These are phyloP conservation scores for Penicillium polonicum DNA, from an alignment of 2,329 filamentous ascomycete species.

Conservation along the genomic window DNA sequence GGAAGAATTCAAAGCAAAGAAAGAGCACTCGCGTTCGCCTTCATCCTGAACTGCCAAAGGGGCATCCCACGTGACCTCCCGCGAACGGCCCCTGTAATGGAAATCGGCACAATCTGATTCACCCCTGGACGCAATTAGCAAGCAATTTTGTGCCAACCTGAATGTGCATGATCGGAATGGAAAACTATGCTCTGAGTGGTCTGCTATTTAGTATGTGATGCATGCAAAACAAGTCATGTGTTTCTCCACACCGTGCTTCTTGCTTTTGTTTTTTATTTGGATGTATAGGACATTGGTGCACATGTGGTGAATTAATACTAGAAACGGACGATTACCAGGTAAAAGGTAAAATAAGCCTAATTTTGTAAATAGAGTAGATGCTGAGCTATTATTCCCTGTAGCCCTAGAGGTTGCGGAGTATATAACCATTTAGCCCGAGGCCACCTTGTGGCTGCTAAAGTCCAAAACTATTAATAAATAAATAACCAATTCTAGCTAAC, in stretches of 20 bases:
- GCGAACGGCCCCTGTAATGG: constrained; percentile 3
- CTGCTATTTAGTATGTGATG: neutral
- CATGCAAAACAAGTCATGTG: neutral
- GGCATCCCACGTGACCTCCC: constrained; percentile 5
- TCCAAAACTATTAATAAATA: too few relatives aligned
- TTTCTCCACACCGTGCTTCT: neutral
- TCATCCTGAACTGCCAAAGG: neutral
- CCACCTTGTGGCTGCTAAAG: too few relatives aligned
- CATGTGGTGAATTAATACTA: neutral
- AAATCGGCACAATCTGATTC: neutral
- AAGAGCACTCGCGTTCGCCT: neutral
- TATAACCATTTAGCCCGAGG: neutral
- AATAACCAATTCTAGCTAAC: neutral
- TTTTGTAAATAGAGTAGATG: neutral
- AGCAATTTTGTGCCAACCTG: neutral
- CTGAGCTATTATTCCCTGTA: neutral
- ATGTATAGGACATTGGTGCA: neutral
- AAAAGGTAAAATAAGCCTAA: neutral
- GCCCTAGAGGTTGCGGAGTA: neutral
- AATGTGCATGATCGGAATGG: neutral
- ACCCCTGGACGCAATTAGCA: neutral
- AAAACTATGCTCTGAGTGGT: neutral
- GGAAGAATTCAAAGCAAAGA: neutral
- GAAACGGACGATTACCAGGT: neutral
- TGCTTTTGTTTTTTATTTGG: neutral